Evolutionary conservation across 768 basidiomycete species (phyloP).

Genomic region (Gelatoporia subvermispora): DNA sequence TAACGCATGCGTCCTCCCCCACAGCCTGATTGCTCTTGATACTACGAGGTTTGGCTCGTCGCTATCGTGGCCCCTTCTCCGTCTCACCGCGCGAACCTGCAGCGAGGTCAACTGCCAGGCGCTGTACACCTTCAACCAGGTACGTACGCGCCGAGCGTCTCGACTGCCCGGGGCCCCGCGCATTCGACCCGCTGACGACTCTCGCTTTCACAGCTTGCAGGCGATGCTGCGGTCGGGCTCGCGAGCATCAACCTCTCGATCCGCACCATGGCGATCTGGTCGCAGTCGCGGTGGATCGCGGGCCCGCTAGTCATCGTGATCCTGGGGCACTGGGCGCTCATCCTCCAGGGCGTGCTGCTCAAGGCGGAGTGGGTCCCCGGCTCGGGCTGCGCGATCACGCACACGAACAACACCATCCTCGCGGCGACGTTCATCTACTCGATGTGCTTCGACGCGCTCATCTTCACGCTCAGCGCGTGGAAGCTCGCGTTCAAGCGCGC

Average conservation of each 20-base stretch:
- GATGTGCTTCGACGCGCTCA: conserved; percentile 67
- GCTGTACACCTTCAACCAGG: conserved; percentile 45
- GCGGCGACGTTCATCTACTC: conserved; percentile 73
- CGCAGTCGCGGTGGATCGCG: conserved; percentile 49
- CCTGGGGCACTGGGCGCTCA: conserved; percentile 66
- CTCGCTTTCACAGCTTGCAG: conserved; percentile 34
- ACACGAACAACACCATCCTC: conserved; percentile 58
- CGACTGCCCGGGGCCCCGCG: background rate
- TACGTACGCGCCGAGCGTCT: conserved; percentile 15
- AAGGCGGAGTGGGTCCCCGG: conserved; percentile 50
- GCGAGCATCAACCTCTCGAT: conserved; percentile 45
- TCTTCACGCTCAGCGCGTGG: conserved; percentile 54
- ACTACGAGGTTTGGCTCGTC: conserved; percentile 24
- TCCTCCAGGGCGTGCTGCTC: conserved; percentile 65
- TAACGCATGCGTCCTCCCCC: conserved; percentile 2
- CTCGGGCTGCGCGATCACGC: conserved; percentile 49
- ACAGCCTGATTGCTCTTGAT: conserved; percentile 33
- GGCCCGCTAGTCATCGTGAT: conserved; percentile 47
- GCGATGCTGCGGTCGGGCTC: conserved; percentile 38
- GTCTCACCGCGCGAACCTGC: background rate
- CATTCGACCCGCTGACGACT: background rate
- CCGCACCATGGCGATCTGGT: conserved; percentile 63
- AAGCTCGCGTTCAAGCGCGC: conserved; percentile 40
- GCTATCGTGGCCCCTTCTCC: background rate
- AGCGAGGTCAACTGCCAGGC: conserved; percentile 41